Conservation (phyloP, 345 rosid species). For the Heritiera littoralis region DNA sequence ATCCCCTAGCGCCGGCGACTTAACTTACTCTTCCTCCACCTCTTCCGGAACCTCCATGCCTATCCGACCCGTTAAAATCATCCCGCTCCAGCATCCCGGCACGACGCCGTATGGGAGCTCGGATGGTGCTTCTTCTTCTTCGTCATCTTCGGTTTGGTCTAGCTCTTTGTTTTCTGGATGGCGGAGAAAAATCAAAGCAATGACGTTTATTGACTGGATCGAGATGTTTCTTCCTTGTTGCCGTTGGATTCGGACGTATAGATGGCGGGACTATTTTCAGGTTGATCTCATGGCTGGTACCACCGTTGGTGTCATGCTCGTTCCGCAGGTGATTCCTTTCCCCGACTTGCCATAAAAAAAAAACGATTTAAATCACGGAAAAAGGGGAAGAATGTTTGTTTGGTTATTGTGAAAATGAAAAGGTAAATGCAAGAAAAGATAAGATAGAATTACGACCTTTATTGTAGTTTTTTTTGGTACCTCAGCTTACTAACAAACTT, state of each 20-base stretch:
- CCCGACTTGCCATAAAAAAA: background rate
- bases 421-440: background rate
- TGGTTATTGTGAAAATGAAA: conserved; percentile 6
- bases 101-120: conserved; percentile 36
- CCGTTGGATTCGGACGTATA: conserved; percentile 86
- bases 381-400: background rate
- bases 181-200: conserved; percentile 46
- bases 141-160: conserved; percentile 23
- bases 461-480: background rate
- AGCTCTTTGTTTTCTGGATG: conserved; percentile 43
- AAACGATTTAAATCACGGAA: background rate
- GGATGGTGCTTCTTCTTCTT: background rate
- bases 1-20: conserved; percentile 50
- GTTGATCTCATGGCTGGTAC: conserved; percentile 90
- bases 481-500: background rate
- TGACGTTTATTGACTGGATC: conserved; percentile 62
- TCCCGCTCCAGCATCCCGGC: conserved; percentile 75
- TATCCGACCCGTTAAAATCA: conserved; percentile 69
- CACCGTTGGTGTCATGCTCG: conserved; percentile 96
- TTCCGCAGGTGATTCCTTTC: conserved; percentile 80
- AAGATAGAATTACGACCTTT: background rate
- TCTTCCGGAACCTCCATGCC: conserved; percentile 36
- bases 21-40: conserved; percentile 18
- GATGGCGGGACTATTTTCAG: conserved; percentile 77
- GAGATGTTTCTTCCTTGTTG: conserved; percentile 68